These are phyloP conservation scores for Fomitopsis pinicola DNA, from an alignment of 1,284 basidiomycete genomes.

Conservation along the genomic window DNA sequence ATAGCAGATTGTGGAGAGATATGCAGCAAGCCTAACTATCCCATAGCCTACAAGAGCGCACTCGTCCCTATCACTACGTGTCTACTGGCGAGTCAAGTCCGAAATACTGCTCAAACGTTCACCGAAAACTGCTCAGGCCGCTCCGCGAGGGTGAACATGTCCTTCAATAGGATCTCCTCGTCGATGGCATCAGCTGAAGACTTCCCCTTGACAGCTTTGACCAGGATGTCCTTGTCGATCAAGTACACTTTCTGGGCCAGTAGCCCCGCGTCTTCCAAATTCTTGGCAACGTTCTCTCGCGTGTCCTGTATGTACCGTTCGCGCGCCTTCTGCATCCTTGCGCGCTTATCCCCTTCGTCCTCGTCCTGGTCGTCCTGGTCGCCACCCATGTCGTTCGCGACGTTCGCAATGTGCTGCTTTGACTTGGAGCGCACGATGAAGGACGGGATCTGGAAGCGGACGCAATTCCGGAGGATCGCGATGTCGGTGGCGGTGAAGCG, in stretches of 20 bases:
- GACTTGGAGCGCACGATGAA: conserved; percentile 1
- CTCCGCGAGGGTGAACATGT: neutral
- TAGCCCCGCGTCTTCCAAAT: neutral
- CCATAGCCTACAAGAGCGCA: too few relatives aligned
- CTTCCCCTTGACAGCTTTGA: neutral
- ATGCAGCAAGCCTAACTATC: too few relatives aligned
- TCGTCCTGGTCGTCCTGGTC: neutral
- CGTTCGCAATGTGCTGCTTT: neutral
- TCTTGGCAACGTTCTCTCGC: neutral
- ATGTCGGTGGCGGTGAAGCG: neutral
- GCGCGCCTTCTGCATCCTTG: neutral
- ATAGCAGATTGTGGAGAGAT: too few relatives aligned
- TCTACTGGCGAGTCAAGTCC: neutral
- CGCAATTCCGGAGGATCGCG: neutral
- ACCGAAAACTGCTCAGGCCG: neutral
- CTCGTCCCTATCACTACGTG: neutral
- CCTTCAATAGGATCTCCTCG: neutral
- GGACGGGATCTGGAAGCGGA: neutral
- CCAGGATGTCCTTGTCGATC: conserved; percentile 2
- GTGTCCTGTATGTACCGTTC: neutral
- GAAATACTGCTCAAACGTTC: neutral
- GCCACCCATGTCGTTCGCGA: neutral
- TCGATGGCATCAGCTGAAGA: neutral
- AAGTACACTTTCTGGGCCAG: conserved; percentile 1
- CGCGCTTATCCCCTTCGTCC: neutral